These are phyloP conservation scores for Dendrobium huoshanense DNA, from an alignment of 106 monocot genomes.

Conservation along the genomic window DNA sequence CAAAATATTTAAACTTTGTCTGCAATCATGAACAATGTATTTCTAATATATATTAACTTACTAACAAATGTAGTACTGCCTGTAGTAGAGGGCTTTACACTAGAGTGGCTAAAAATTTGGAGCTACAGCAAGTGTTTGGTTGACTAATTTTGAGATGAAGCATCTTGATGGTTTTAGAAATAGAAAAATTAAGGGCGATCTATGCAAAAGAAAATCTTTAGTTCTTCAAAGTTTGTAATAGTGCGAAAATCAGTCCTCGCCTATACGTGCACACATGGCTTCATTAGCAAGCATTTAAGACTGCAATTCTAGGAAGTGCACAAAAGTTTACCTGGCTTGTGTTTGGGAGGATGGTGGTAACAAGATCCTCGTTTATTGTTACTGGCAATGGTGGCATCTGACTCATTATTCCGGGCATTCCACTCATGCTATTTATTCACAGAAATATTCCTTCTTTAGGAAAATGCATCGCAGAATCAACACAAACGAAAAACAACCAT, in stretches of 20 bases:
- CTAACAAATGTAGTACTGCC: background rate
- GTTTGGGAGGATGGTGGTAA: constrained; percentile 25
- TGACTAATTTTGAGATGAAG: no score
- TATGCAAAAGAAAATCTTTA: background rate
- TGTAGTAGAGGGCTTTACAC: background rate
- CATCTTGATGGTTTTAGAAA: background rate
- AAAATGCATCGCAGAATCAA: background rate
- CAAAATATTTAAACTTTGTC: background rate
- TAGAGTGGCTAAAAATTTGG: background rate
- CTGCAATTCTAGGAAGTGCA: background rate
- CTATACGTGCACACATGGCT: background rate
- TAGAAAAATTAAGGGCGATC: background rate
- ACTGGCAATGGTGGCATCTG: constrained; percentile 51
- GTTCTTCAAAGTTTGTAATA: background rate
- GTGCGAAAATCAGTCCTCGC: background rate
- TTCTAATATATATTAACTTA: background rate
- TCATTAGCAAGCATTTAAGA: background rate
- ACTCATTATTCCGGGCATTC: constrained; percentile 52
- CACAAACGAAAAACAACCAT: background rate
- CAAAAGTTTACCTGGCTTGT: constrained; percentile 22
- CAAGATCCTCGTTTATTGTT: constrained; percentile 28
- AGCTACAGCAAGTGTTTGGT: background rate
- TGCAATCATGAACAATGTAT: background rate
- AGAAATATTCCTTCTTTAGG: background rate
- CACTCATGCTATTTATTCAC: constrained; percentile 37